Conservation (phyloP, 306 rosid species). For the Ochetophila trinervis region DNA sequence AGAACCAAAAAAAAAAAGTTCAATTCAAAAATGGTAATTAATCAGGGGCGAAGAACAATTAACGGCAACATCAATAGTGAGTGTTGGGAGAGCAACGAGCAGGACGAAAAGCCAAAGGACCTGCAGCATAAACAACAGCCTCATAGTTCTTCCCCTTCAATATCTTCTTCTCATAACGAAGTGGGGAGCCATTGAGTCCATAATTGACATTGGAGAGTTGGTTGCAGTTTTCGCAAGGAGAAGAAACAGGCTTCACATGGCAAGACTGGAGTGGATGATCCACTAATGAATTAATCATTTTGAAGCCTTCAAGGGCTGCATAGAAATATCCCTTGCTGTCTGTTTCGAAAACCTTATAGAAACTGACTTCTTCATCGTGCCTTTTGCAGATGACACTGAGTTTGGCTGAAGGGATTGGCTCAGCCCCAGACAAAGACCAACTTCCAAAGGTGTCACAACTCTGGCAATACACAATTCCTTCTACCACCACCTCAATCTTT, state of each 20-base stretch:
- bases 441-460: slow-evolving; percentile 65
- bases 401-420: slow-evolving; percentile 64
- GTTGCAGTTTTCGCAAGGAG: slow-evolving; percentile 58
- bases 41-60: neutral
- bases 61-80: slow-evolving; percentile 27
- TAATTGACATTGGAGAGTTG: slow-evolving; percentile 66
- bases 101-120: slow-evolving; percentile 89
- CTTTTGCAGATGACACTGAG: slow-evolving; percentile 80
- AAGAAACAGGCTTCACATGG: slow-evolving; percentile 65
- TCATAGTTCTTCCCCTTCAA: slow-evolving; percentile 51
- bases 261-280: slow-evolving; percentile 92
- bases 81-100: slow-evolving; percentile 40
- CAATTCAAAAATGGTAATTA: neutral
- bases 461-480: slow-evolving; percentile 79
- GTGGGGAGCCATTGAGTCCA: slow-evolving; percentile 64
- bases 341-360: slow-evolving; percentile 70
- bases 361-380: slow-evolving; percentile 55
- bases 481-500: slow-evolving; percentile 57
- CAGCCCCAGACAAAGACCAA: slow-evolving; percentile 72
- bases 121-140: slow-evolving; percentile 73
- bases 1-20: neutral
- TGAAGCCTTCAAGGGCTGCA: slow-evolving; percentile 63
- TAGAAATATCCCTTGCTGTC: slow-evolving; percentile 66
- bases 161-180: slow-evolving; percentile 66
- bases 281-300: slow-evolving; percentile 42